Evolutionary conservation across 1,284 basidiomycete species (phyloP).

Genomic region (Ganoderma sinense): DNA sequence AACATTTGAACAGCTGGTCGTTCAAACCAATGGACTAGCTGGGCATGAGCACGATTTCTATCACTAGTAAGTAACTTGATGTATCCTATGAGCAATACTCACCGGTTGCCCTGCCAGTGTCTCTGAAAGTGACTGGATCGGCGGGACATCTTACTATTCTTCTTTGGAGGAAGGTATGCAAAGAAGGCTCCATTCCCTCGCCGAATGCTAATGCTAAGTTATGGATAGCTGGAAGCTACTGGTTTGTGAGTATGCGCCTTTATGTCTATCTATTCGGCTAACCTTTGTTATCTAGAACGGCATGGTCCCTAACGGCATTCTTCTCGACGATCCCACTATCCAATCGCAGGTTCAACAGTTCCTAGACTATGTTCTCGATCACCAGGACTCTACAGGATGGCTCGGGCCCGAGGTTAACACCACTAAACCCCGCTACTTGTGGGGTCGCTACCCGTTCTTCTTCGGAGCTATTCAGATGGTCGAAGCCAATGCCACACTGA

Average conservation of each 20-base stretch:
- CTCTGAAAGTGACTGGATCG: conserved; percentile 60
- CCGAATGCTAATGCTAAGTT: not conserved
- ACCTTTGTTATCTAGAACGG: conserved; percentile 50
- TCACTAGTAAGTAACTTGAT: conserved; percentile 48
- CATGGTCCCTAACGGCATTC: conserved; percentile 59
- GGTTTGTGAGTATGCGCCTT: conserved; percentile 54
- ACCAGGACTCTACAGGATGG: conserved; percentile 64
- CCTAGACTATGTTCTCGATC: conserved; percentile 59
- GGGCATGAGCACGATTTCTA: conserved; percentile 67
- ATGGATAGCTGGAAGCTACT: conserved; percentile 59
- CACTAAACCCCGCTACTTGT: conserved; percentile 60
- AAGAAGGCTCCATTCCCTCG: not conserved
- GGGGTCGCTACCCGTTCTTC: conserved; percentile 67
- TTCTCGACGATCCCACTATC: conserved; percentile 53
- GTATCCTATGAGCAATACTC: not conserved
- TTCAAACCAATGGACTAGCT: conserved; percentile 61
- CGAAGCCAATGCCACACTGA: conserved; percentile 53
- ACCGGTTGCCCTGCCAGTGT: conserved; percentile 39
- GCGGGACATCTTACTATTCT: conserved; percentile 59
- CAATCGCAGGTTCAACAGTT: conserved; percentile 57
- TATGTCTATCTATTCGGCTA: not conserved
- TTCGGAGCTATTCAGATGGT: conserved; percentile 64
- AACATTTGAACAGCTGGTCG: conserved; percentile 45
- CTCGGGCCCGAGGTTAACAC: conserved; percentile 63
- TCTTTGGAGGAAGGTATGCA: conserved; percentile 59